Percentiles rank a stretch among this genome's conserved stretches.
Conservation (phyloP, 345 rosid genomes). For the Anacardium occidentale region DNA sequence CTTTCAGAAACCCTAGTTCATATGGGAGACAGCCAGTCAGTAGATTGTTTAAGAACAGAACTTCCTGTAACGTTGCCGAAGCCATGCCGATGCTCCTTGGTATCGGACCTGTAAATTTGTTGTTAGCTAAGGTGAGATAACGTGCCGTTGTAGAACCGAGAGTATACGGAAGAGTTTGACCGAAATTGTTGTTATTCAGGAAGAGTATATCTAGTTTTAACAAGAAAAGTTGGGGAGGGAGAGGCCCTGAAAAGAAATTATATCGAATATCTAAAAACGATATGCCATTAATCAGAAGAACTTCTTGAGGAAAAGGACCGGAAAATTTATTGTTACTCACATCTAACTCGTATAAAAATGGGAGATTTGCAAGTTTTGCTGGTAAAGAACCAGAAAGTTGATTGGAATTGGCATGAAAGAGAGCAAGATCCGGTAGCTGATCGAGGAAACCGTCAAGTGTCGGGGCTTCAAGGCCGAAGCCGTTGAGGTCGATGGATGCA, state of each 20-base stretch:
- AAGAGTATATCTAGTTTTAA: conserved; percentile 32
- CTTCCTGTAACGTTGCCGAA: conserved; percentile 31
- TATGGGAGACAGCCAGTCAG: conserved; percentile 42
- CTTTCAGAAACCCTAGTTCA: conserved; percentile 39
- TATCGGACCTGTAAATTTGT: conserved; percentile 41
- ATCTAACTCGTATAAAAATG: conserved; percentile 39
- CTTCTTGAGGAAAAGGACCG: conserved; percentile 28
- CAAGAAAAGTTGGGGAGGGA: conserved; percentile 38
- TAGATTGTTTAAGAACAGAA: conserved; percentile 36
- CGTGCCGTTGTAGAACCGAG: conserved; percentile 32
- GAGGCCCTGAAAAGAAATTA: conserved; percentile 40
- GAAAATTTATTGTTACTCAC: conserved; percentile 41
- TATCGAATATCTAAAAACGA: conserved; percentile 43
- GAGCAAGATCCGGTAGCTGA: conserved; percentile 46
- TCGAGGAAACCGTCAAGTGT: conserved; percentile 42
- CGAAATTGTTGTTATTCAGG: conserved; percentile 47
- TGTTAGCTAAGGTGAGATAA: conserved; percentile 45
- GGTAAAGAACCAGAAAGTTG: conserved; percentile 38
- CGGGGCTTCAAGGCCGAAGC: conserved; percentile 32
- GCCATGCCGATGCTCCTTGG: conserved; percentile 32
- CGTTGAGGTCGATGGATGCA: conserved; percentile 43
- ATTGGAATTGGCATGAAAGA: conserved; percentile 57
- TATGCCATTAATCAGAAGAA: conserved; percentile 27
- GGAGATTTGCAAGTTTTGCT: conserved; percentile 25
- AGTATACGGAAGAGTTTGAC: conserved; percentile 28